Base-by-base conservation (phyloP, 2,329 filamentous ascomycete genomes). In the Fusarium austroafricanum region DNA sequence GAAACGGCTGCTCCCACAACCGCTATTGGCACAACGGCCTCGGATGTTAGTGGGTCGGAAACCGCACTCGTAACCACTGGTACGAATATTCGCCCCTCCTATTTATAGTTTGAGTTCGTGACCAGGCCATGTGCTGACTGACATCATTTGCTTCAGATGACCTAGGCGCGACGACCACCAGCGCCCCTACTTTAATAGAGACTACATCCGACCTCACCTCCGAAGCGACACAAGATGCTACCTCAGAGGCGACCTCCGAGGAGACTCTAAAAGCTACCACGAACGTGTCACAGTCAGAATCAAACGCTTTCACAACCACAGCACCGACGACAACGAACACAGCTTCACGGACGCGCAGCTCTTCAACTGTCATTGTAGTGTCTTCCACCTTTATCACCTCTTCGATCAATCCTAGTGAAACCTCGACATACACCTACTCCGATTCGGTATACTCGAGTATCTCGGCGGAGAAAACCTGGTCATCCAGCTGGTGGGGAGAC, bases 401-500 rank as follows among this genome's bases (percentile, higher is more conserved):
- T 35, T 60, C 70, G 21, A 47, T 67, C 37, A 58, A 64, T 15
- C 52, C 61, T 10, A 50, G 65, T 21, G 45, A 58, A 14, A 63
- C 60, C 9, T 71, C 71, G 10, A 63, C 64, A 21, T 46, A 59
- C 7, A 68, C 37, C 29, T 47, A 67, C 29, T 74, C 72, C 17
- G 69, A 70, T 31, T 64, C 71, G 4, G 59, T 74, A 15, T 72
- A 73, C 58, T 72, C 44, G 43, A 71, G 73, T 49, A 64, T 71
- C 49, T 70, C 75, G 18, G 65, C 71, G 18, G 61, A 64, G 21
- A 44, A 74, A 64, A 71, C 69, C 14, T 72, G 70, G 71, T 67
- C 66, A 6, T 58, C 58, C 10, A 64, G 68, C 17, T 68, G 55
- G 37, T 73, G 71, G 58, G 71, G 43, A 17, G 62, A 65, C 29